These are phyloP conservation scores for Russula dissimulans DNA, from an alignment of 768 basidiomycete genomes.

Conservation along the genomic window DNA sequence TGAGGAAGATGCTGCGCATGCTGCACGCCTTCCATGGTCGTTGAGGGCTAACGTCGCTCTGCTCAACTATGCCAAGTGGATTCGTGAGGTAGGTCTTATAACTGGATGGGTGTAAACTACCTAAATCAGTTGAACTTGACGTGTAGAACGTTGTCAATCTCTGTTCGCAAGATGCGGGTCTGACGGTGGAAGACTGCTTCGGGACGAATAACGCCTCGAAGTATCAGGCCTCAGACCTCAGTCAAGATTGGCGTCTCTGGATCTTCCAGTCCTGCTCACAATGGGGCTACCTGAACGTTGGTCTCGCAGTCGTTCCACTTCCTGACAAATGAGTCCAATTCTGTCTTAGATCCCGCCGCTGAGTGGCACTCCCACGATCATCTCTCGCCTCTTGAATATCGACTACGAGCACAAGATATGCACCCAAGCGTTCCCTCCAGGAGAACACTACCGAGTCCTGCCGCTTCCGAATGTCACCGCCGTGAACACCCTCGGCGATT, in stretches of 20 bases:
- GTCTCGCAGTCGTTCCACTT: slow-evolving; percentile 17
- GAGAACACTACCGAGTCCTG: slow-evolving; percentile 66
- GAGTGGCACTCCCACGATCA: slow-evolving; percentile 56
- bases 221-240: slow-evolving; percentile 51
- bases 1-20: not conserved
- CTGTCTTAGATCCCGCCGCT: slow-evolving; percentile 59
- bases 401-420: slow-evolving; percentile 68
- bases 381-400: slow-evolving; percentile 67
- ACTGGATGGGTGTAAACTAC: not conserved
- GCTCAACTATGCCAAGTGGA: slow-evolving; percentile 67
- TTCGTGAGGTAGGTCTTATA: slow-evolving; percentile 46
- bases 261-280: slow-evolving; percentile 87
- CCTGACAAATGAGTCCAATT: not conserved
- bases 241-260: slow-evolving; percentile 83
- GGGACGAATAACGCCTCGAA: slow-evolving; percentile 65
- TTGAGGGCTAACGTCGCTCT: slow-evolving; percentile 45
- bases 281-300: slow-evolving; percentile 89
- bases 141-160: slow-evolving; percentile 13
- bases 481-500: slow-evolving; percentile 82
- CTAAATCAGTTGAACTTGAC: not conserved
- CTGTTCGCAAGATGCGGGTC: slow-evolving; percentile 28
- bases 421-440: slow-evolving; percentile 65
- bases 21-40: not conserved
- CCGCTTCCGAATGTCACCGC: slow-evolving; percentile 65
- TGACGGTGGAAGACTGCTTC: slow-evolving; percentile 65